Evolutionary conservation across 176 grass and related monocot genomes (phyloP).

Genomic region (Tuctoria greenei): DNA sequence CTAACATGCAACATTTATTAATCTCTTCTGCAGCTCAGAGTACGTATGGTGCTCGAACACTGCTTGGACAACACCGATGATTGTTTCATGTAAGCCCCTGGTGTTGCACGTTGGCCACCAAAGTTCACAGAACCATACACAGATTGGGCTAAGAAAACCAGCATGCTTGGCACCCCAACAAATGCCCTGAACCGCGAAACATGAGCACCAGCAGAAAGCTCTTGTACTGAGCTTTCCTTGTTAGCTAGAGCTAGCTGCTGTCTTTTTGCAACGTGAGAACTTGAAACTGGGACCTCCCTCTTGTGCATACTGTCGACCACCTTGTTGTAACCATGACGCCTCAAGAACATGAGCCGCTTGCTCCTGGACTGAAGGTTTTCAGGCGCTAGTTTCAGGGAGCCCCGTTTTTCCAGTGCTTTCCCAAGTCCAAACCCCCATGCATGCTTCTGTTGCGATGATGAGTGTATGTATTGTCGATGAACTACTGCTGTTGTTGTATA

Average conservation of each 20-base stretch:
- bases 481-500: conserved; percentile 24
- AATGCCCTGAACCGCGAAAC: not conserved
- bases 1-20: not conserved
- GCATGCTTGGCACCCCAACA: not conserved
- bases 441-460: conserved; percentile 14
- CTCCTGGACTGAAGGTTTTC: not conserved
- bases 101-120: conserved; percentile 2
- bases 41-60: conserved; percentile 82
- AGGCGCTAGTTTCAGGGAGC: conserved; percentile 11
- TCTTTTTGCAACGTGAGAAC: conserved; percentile 25
- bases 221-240: not conserved
- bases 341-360: conserved; percentile 1
- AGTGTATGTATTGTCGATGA: conserved; percentile 26
- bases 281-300: not conserved
- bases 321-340: conserved; percentile 29
- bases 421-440: not conserved
- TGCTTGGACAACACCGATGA: conserved; percentile 52
- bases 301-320: not conserved
- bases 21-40: conserved; percentile 67
- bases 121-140: conserved; percentile 17
- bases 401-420: not conserved
- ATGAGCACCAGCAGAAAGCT: conserved; percentile 13
- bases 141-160: conserved; percentile 4
- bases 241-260: not conserved
- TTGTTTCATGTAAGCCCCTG: conserved; percentile 37